Evolutionary conservation across 1,284 basidiomycete genomes (phyloP), one percentile per base, ranked within the genome.

Genomic region (Kalmanozyma brasiliensis): DNA sequence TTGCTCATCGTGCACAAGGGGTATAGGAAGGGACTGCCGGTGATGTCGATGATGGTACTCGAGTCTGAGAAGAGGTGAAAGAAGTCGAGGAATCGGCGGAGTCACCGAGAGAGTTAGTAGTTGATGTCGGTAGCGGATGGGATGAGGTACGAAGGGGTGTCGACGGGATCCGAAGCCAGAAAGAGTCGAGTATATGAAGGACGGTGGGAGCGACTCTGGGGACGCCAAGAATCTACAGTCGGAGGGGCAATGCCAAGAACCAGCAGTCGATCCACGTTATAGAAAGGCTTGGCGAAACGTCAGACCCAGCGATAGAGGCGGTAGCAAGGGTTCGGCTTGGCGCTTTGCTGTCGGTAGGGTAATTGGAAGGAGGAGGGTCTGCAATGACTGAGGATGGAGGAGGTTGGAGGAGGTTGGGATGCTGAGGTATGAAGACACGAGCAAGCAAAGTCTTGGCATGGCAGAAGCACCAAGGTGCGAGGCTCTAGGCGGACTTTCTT

Each of bases 231-330:
- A 65, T 51, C 56, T 60, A 44, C 11, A 63, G 52, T 55, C 48
- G 55, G 61, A 47, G 40, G 19, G 26, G 36, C 48, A 52, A 56
- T 60, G 61, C 52, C 61, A 64, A 64, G 67, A 20, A 49, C 62
- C 62, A 51, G 68, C 62, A 59, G 64, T 55, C 52, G 63, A 66
- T 66, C 56, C 57, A 60, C 52, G 52, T 52, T 63, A 34, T 40
- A 32, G 29, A 23, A 47, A 26, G 56, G 19, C 24, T 41, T 49
- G 34, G 40, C 40, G n/a, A 33, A 16, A 16, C 30, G 32, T 29
- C 26, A 29, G 26, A 7, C 26, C 26, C 7, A 29, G 11, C 7
- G 11, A 29, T 29, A 29, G 26, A 11, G 26, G 11, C 6, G 6
- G 26, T 29, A n/a, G 26, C 26, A 38, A 45, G 49, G 49, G 33